Base-by-base conservation (phyloP, 2,329 filamentous ascomycete species). In the Diaporthe helianthi region DNA sequence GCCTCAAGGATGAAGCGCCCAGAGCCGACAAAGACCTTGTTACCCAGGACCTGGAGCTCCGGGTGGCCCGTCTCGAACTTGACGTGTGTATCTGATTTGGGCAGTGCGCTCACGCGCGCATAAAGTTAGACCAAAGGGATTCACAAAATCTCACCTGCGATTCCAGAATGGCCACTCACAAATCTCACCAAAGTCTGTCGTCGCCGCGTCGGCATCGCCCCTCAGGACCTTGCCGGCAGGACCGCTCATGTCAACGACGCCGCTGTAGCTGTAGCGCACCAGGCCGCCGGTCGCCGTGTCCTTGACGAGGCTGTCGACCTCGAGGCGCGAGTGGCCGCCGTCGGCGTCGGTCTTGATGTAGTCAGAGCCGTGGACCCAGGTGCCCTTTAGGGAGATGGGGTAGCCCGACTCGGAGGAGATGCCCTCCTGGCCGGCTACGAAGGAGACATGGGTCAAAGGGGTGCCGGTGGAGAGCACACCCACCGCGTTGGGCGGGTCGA, bases 1-100 rank as follows among this genome's bases (percentile, higher is more conserved):
- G 72, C 64, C 72, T 80, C 78, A n/a, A 83, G n/a, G 13, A 83
- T 72, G 69, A 84, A 83, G 38, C 79, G 75, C 22, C 82, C 82
- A 52, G 79, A 76, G 4, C 75, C 80, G 38, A 83, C 81, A 72
- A 76, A 84, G 6, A 80, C 73, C 73, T 80, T 82, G 67, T 77
- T 65, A 72, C 81, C 78, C n/a, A 84, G 70, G 3, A 66, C 75
- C 67, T 75, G 77, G 66, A 83, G 75, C 53, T 74, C 74, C 4
- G 76, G 72, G 61, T 73, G 71, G 29, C 79, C 80, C 2, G 78
- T 78, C 74, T 83, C 79, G 52, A 83, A 81, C 13, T 74, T 71
- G n/a, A 79, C 74, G 58, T 80, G 77, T 4, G 78, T 78, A 60
- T 61, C 61, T 65, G 22, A 17, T 47, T 47, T 47, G 24, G 4